A percentile compares a stretch with the other conserved stretches of the same genome.
phyloP scores from a whole-genome alignment of 78 protist species.

The Bodo saltans region DNA sequence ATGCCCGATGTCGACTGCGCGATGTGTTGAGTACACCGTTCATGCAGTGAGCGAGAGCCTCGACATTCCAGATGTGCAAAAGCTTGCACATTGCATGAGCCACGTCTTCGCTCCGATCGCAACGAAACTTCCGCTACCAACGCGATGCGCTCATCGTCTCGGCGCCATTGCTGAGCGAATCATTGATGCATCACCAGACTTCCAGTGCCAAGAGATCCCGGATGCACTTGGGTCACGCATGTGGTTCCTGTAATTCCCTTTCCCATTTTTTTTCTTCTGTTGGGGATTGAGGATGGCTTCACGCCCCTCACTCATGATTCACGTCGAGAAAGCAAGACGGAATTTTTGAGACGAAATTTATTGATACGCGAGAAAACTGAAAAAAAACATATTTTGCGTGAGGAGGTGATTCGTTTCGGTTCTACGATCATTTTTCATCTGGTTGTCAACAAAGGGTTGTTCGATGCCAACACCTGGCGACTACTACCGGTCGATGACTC shows the following conservation, averaged over 20 bases:
- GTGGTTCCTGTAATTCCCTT: background rate
- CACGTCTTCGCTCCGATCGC: background rate
- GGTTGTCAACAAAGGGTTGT: too few species aligned
- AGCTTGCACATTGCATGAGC: background rate
- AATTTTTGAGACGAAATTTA: too few species aligned
- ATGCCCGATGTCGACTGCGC: background rate
- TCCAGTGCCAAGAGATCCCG: background rate
- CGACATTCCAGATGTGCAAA: background rate
- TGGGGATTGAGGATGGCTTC: too few species aligned
- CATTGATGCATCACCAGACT: background rate
- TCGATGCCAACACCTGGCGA: too few species aligned
- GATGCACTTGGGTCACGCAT: background rate
- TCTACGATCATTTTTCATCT: too few species aligned
- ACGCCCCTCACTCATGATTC: too few species aligned
- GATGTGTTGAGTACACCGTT: background rate
- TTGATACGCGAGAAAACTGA: too few species aligned
- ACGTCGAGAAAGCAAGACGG: too few species aligned
- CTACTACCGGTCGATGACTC: too few species aligned
- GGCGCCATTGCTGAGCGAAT: background rate
- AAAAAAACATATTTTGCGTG: too few species aligned
- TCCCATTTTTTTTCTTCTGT: too few species aligned
- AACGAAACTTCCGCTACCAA: background rate
- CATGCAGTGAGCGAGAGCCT: background rate
- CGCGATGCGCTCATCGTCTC: background rate
- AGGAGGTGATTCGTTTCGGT: too few species aligned